Conservation (phyloP, 305 asterid genomes). For the Fraxinus dipetala region DNA sequence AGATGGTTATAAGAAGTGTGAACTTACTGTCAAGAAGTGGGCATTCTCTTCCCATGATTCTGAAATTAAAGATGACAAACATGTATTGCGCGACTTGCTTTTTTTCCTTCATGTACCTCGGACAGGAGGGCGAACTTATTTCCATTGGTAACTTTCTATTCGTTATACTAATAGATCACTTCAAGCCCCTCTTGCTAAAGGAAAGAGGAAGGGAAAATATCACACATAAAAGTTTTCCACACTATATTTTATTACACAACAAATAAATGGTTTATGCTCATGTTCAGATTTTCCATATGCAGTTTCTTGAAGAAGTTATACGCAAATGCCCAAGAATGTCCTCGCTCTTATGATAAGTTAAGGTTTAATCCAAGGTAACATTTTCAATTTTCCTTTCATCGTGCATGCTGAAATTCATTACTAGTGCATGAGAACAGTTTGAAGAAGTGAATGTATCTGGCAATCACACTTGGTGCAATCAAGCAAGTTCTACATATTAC, state of each 20-base stretch:
- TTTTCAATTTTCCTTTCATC: background rate
- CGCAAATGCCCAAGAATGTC: slow-evolving; percentile 66
- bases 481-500: background rate
- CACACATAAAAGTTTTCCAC: slow-evolving; percentile 4
- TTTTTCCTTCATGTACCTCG: slow-evolving; percentile 97
- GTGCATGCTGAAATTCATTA: background rate
- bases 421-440: slow-evolving; percentile 17
- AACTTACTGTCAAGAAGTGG: slow-evolving; percentile 74
- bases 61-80: slow-evolving; percentile 58
- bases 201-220: background rate
- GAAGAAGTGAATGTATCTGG: background rate
- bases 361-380: slow-evolving; percentile 84
- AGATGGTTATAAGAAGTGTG: slow-evolving; percentile 57
- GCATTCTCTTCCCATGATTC: slow-evolving; percentile 62
- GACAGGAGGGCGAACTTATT: slow-evolving; percentile 94
- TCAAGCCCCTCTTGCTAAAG: slow-evolving; percentile 10
- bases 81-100: slow-evolving; percentile 68
- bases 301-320: slow-evolving; percentile 92
- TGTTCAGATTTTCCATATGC: slow-evolving; percentile 24
- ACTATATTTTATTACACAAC: background rate
- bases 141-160: slow-evolving; percentile 58
- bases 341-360: slow-evolving; percentile 94
- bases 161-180: slow-evolving; percentile 8
- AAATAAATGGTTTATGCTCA: slow-evolving; percentile 25
- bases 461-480: background rate